phyloP scores from a whole-genome alignment of 169 alveolate species.

The Eimeria falciformis region DNA sequence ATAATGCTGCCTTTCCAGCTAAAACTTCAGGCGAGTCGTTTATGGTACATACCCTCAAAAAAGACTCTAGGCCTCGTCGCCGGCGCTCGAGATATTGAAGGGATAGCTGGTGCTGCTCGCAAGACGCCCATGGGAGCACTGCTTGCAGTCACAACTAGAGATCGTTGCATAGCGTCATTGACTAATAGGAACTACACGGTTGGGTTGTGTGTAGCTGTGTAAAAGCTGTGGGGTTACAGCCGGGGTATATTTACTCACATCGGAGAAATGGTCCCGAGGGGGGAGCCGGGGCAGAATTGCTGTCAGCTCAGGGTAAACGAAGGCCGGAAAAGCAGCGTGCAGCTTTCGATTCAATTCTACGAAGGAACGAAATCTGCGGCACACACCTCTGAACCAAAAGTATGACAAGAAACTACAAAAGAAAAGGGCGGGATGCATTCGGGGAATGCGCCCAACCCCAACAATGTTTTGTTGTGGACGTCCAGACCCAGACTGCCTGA shows the following conservation, averaged over 20 bases:
- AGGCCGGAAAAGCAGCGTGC: not conserved
- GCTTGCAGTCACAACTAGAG: no score
- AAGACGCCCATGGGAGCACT: not conserved
- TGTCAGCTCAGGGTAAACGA: not conserved
- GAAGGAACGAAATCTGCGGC: not conserved
- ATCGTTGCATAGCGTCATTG: no score
- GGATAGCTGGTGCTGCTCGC: constrained; percentile 24
- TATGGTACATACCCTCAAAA: not conserved
- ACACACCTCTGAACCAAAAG: no score
- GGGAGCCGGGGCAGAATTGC: constrained; percentile 2
- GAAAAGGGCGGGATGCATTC: no score
- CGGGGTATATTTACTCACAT: not conserved
- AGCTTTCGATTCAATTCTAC: not conserved
- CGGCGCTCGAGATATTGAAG: not conserved
- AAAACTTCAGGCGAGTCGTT: not conserved
- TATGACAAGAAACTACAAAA: no score
- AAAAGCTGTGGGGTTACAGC: not conserved
- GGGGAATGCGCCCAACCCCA: no score
- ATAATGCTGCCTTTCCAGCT: no score
- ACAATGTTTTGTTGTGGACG: no score
- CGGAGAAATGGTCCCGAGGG: not conserved
- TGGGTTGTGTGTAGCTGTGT: no score
- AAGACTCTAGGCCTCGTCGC: constrained; percentile 17
- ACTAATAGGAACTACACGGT: no score
- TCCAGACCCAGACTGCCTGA: no score